Base-by-base conservation (phyloP, 2,329 filamentous ascomycete genomes). In the Dothistroma septosporum region DNA sequence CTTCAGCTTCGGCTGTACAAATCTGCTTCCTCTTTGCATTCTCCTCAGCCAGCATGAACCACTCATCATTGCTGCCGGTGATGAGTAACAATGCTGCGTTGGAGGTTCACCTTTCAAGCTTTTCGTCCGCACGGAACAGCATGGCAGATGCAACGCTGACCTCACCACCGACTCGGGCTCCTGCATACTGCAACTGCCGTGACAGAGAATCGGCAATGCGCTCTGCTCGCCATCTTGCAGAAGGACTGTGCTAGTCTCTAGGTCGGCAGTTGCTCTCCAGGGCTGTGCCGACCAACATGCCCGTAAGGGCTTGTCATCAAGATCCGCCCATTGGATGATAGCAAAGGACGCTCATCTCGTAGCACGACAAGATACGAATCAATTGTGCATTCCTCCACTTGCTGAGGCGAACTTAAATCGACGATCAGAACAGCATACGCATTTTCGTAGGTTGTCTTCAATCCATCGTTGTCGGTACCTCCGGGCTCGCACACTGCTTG, bases 221-320 rank as follows among this genome's bases (percentile, higher is more conserved):
- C 24, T 28, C 24, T 28, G 24, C 24, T 28, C 24, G 24, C 24
- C 24, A 6, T 28, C 24, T 28, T 28, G 41, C 61, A 55, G 49
- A 60, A 65, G 10, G 60, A 61, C 19, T n/a, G 63, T 61, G 55
- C 61, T 65, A 9, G 60, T 59, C 35, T 55, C 52, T 49, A 21
- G 11, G 46, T 4, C 46, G 46, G 22, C 22, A 11, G 22, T 22
- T 14, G 3, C 37, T 19, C 37, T 44, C 3, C 12, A 14, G 12
- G 12, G 37, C 37, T 44, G 12, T 14, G 37, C 37, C 12, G 9
- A 16, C 28, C 47, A 7, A 50, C 28, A 19, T 50, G 28, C 6
- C 47, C 47, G 16, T 28, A 50, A 2, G 47, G 28, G 6, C 47
- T 21, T 5, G 11, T 3, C 19, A 50, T n/a, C 19, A 50, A 21